Evolutionary conservation across 208 protist species (phyloP).

Genomic region (Wallacemonas sp.): DNA sequence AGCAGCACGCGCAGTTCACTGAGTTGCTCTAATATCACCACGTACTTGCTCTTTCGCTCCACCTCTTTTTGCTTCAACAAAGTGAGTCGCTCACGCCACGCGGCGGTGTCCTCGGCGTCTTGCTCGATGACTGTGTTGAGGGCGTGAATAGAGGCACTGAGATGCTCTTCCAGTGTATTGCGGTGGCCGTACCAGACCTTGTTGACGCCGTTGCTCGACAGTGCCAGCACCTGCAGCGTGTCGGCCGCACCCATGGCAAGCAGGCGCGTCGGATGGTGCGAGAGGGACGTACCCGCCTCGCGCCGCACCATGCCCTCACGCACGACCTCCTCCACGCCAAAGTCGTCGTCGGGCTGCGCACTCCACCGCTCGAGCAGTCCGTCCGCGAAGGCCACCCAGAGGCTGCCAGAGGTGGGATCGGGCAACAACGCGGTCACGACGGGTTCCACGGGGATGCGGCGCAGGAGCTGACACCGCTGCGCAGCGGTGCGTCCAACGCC

Average conservation of each 20-base stretch:
- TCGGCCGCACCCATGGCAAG: constrained; percentile 57
- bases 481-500: constrained; percentile 2
- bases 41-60: constrained; percentile 60
- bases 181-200: constrained; percentile 83
- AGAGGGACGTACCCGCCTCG: neutral
- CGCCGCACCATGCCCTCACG: constrained; percentile 33
- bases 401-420: constrained; percentile 46
- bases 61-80: constrained; percentile 52
- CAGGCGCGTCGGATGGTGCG: constrained; percentile 14
- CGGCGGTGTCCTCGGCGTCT: constrained; percentile 67
- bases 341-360: constrained; percentile 81
- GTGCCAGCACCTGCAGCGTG: constrained; percentile 73
- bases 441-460: constrained; percentile 51
- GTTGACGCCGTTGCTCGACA: constrained; percentile 87
- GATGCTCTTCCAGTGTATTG: constrained; percentile 67
- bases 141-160: constrained; percentile 42
- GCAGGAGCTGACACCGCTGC: constrained; percentile 26
- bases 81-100: constrained; percentile 56
- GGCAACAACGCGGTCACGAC: constrained; percentile 52
- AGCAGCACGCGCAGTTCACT: constrained; percentile 55
- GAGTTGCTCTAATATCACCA: constrained; percentile 54
- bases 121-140: constrained; percentile 65
- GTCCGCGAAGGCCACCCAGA: constrained; percentile 80
- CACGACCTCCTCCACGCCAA: constrained; percentile 78
- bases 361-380: constrained; percentile 85